Conservation (phyloP, 2,329 filamentous ascomycete genomes). For the Colletotrichum sp. region DNA sequence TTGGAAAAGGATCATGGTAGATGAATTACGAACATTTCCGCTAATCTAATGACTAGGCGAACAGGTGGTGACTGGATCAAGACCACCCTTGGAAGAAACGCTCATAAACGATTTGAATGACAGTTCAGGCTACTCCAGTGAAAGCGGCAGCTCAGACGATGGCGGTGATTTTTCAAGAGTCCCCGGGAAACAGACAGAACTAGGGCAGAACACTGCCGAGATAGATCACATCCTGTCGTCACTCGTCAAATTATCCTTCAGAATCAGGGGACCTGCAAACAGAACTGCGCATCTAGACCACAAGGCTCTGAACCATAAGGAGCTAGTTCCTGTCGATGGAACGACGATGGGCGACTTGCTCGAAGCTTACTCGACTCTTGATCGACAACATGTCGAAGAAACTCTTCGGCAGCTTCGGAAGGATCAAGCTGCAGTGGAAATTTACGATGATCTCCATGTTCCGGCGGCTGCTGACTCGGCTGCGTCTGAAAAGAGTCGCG, state of each 20-base stretch:
- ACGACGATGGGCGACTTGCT: too few relatives aligned
- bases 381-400: background rate
- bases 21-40: too few relatives aligned
- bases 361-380: background rate
- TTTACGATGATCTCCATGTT: background rate
- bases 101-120: background rate
- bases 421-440: background rate
- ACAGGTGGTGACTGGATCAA: background rate
- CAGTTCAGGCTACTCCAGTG: background rate
- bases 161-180: background rate
- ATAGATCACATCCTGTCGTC: background rate
- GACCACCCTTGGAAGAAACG: background rate
- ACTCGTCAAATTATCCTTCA: background rate
- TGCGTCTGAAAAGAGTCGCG: too few relatives aligned
- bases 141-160: background rate
- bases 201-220: background rate
- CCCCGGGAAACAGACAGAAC: background rate
- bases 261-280: background rate
- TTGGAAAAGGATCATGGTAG: fast-evolving
- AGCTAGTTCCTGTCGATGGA: background rate
- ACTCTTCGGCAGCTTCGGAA: background rate
- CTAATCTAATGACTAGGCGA: background rate
- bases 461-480: background rate
- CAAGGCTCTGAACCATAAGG: background rate
- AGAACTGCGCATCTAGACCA: background rate